Conservation (phyloP, 1,284 basidiomycete species). For the Cryptococcus sp. region DNA sequence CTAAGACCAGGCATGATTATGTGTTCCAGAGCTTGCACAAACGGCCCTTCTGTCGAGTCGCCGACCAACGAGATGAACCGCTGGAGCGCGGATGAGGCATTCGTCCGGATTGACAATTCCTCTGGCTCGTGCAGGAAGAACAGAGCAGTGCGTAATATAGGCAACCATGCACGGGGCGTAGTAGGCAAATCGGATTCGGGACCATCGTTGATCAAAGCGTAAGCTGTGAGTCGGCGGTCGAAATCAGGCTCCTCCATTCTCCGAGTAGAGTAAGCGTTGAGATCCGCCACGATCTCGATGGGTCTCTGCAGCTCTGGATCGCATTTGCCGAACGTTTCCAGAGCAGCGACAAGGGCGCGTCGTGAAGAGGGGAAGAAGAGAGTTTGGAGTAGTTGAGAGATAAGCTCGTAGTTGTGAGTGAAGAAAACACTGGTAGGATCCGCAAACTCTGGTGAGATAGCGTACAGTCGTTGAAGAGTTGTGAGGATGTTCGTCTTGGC, state of each 20-base stretch:
- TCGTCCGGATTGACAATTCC: constrained; percentile 84
- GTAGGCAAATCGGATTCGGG: constrained; percentile 53
- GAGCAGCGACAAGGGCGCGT: constrained; percentile 65
- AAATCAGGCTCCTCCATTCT: constrained; percentile 93
- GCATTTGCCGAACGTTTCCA: constrained; percentile 63
- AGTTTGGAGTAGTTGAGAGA: constrained; percentile 74
- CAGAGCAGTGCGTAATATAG: constrained; percentile 80
- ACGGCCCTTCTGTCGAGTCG: constrained; percentile 56
- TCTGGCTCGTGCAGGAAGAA: constrained; percentile 86
- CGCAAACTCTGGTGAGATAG: constrained; percentile 68
- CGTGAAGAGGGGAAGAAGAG: constrained; percentile 72
- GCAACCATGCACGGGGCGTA: constrained; percentile 64
- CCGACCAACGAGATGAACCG: constrained; percentile 71
- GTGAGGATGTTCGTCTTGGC: constrained; percentile 81
- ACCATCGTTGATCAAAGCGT: constrained; percentile 66
- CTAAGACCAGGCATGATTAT: constrained; percentile 81
- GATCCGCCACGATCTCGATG: constrained; percentile 63
- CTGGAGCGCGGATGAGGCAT: constrained; percentile 73
- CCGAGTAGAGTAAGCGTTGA: constrained; percentile 84
- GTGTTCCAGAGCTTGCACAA: constrained; percentile 61
- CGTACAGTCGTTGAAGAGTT: constrained; percentile 72
- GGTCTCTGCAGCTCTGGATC: constrained; percentile 59
- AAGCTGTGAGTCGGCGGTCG: constrained; percentile 78
- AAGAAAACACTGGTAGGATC: constrained; percentile 61
- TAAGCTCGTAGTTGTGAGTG: constrained; percentile 63